These are phyloP conservation scores for Cardiospermum halicacabum DNA, from an alignment of 345 rosid genomes.

Conservation along the genomic window DNA sequence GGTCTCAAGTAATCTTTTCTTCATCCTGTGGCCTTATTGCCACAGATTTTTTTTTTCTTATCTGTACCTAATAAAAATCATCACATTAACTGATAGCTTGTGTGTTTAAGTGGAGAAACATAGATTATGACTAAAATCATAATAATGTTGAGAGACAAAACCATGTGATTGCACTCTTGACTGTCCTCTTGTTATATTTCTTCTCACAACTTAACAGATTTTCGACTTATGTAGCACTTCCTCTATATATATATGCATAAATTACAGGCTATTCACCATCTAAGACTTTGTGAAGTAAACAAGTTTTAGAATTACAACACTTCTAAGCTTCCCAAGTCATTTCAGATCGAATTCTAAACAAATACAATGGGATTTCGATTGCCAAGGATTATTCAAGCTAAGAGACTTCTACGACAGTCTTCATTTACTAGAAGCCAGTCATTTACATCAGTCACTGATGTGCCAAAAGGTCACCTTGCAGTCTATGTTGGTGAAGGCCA, in stretches of 20 bases:
- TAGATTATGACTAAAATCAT: neutral
- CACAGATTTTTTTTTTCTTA: no score
- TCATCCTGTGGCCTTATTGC: no score
- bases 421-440: neutral
- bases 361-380: conserved; percentile 9
- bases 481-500: conserved; percentile 20
- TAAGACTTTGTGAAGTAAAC: no score
- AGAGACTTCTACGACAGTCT: conserved; percentile 3
- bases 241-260: conserved; percentile 7
- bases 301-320: neutral
- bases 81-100: no score
- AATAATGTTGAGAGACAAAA: conserved; percentile 18
- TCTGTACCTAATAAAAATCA: no score
- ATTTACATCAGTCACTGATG: neutral
- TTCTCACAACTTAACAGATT: neutral
- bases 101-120: neutral
- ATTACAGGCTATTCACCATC: no score
- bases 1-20: no score
- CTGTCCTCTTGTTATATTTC: neutral
- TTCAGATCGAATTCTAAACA: neutral
- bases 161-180: conserved; percentile 22
- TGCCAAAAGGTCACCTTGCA: conserved; percentile 15
- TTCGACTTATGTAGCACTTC: neutral
- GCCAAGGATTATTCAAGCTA: neutral
- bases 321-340: neutral